Base-by-base conservation (phyloP, 305 asterid species). In the Fraxinus xanthoxyloides region DNA sequence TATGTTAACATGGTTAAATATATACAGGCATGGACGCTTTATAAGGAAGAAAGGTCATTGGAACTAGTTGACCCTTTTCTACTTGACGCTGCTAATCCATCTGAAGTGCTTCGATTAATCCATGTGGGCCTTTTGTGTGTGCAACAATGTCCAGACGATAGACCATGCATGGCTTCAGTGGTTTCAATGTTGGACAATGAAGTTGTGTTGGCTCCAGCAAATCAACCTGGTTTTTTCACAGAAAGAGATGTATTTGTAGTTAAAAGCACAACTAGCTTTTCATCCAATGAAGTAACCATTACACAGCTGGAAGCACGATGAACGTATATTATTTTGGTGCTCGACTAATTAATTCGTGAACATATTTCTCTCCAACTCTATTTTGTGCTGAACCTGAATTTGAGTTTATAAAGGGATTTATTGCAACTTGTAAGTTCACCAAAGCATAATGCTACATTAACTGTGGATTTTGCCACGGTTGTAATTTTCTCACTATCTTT, bases 121-220 rank as follows among this genome's bases (percentile, higher is more conserved):
- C 90, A 85, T 5, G 88, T 90, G 23, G 91, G 86, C 0, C 79
- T 88, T 1, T 70, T 88, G 80, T 90, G 91, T 48, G 93, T 85
- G 31, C 91, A 90, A 78, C 87, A 84, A 74, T 13, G 67, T 83
- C 87, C 90, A 1, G 82, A 85, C 0, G 90, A 85, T 36, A 82
- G 90, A 79, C 93, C 93, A 30, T 75, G 79, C 80, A 88, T 87
- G 93, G 84, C 87, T 6, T 81, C 85, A 12, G 89, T 85, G 15
- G 84, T 87, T 28, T 7, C 83, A 78, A 87, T 90, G 92, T 43
- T 89, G 82, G 82, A 80, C 80, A 85, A 81, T 54, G 85, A 82
- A 35, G 48, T 80, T 31, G 40, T 6, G 43, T 32, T 89, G 77
- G 87, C 92, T 10, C 81, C 76, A 80, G 72, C 90, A 15, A 82